Percentiles rank a stretch among this genome's conserved stretches.
Conservation (phyloP, 169 alveolate genomes). For the Plasmodium sp. region DNA sequence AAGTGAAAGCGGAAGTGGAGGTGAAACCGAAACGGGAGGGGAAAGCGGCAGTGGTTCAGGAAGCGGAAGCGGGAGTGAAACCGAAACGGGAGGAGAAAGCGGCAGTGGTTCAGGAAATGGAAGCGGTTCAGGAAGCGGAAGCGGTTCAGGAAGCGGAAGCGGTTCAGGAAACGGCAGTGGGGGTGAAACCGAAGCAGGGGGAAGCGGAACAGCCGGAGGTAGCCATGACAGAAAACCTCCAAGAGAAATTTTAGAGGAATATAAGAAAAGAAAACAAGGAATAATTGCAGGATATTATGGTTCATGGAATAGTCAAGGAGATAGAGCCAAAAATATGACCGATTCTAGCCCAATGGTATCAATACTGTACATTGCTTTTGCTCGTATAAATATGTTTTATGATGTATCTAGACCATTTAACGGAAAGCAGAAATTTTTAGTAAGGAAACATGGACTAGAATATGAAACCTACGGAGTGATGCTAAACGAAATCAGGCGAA, state of each 20-base stretch:
- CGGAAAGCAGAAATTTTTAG: slow-evolving; percentile 19
- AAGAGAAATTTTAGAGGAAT: slow-evolving; percentile 46
- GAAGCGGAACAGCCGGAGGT: background rate
- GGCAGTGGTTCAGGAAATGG: background rate
- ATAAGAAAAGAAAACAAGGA: slow-evolving; percentile 46
- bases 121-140: background rate
- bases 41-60: background rate
- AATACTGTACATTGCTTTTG: slow-evolving; percentile 29
- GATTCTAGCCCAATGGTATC: slow-evolving; percentile 39
- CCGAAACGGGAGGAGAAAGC: background rate
- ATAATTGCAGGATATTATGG: slow-evolving; percentile 29
- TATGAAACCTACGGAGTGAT: slow-evolving; percentile 56
- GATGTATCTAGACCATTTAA: slow-evolving; percentile 56
- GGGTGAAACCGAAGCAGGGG: background rate
- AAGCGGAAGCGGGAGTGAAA: background rate
- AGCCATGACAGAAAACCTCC: slow-evolving; percentile 47
- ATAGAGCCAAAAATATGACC: slow-evolving; percentile 33
- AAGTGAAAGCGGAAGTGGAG: background rate
- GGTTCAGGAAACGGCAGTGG: background rate
- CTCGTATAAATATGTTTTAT: slow-evolving; percentile 50
- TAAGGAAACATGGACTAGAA: slow-evolving; percentile 46
- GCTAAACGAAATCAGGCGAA: slow-evolving; percentile 45
- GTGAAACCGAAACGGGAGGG: background rate
- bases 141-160: background rate
- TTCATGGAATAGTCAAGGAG: slow-evolving; percentile 70